Conservation (phyloP, 2,329 filamentous ascomycete species). For the Stagonosporopsis cucurbitacearum region DNA sequence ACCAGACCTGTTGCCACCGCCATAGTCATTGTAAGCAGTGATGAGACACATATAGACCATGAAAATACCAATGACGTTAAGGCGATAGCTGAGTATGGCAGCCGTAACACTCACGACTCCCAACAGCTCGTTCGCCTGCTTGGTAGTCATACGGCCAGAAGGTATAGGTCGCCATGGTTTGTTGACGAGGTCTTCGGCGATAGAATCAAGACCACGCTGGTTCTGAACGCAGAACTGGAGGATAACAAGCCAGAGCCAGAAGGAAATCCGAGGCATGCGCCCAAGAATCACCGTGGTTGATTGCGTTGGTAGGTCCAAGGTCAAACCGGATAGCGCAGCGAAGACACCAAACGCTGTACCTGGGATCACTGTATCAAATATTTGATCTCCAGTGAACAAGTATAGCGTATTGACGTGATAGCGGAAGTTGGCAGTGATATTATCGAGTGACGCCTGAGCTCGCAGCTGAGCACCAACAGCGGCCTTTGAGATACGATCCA, state of each 20-base stretch:
- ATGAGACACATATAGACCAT: slow-evolving; percentile 28
- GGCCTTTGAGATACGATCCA: neutral
- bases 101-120: neutral
- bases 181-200: slow-evolving; percentile 51
- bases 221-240: slow-evolving; percentile 51
- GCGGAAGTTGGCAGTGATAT: neutral
- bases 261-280: slow-evolving; percentile 3
- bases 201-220: slow-evolving; percentile 43
- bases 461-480: neutral
- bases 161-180: slow-evolving; percentile 50
- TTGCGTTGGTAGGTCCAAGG: slow-evolving; percentile 18
- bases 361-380: slow-evolving; percentile 21
- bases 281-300: neutral
- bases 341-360: slow-evolving; percentile 18
- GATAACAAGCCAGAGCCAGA: slow-evolving; percentile 47
- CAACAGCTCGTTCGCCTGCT: slow-evolving; percentile 25
- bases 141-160: slow-evolving; percentile 26
- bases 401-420: neutral
- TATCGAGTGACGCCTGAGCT: neutral
- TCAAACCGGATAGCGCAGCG: slow-evolving; percentile 17
- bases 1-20: slow-evolving; percentile 35
- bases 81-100: slow-evolving; percentile 7
- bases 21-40: slow-evolving; percentile 41
- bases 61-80: slow-evolving; percentile 19
- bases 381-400: slow-evolving; percentile 12